Base-by-base conservation (phyloP, 75 land plant genomes). In the Azolla pinnata region DNA sequence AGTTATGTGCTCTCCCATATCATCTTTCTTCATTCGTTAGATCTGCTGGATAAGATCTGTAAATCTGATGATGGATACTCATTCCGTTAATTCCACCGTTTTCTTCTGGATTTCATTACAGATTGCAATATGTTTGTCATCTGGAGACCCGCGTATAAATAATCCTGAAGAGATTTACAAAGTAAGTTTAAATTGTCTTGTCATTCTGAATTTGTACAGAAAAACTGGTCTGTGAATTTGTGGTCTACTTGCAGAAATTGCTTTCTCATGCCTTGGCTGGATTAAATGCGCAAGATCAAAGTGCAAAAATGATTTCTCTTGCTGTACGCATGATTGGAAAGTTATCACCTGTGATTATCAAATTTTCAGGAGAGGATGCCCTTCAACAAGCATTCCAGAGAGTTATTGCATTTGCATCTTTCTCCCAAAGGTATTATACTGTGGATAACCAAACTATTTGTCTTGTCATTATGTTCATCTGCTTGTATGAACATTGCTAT, bases 311-410 rank as follows among this genome's bases (percentile, higher is more conserved):
- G 23, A 49, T 62, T 1, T 65, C 75, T 19, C 56, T 76, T 31
- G 75, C 79, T 12, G 72, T 76, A 44, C 70, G 76, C 10, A 66
- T 51, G 7, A 33, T 76, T 19, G 79, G 70, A 26, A 76, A 76
- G 70, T 57, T 76, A 4, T 59, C 79, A 33, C 60, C 67, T 35
- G 52, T 55, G 28, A 66, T 76, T 28, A 12, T 72, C 29, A 76
- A 76, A 17, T 76, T 67, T 67, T 76, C 79, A 21, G 79, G 79
- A 9, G 66, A 76, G 52, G 64, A 29, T 24, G 62, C 33, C 26
- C 64, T 76, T 42, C 47, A 40, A 49, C 53, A 76, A 61, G 65
- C 70, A 26, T 76, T 76, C 57, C 60, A 76, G 32, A 61, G 79
- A 23, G 70, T 76, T 60, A 44, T 60, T 21, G 64, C 79, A 16